Conservation (phyloP, 176 grass and related monocot species). For the Themeda triandra region DNA sequence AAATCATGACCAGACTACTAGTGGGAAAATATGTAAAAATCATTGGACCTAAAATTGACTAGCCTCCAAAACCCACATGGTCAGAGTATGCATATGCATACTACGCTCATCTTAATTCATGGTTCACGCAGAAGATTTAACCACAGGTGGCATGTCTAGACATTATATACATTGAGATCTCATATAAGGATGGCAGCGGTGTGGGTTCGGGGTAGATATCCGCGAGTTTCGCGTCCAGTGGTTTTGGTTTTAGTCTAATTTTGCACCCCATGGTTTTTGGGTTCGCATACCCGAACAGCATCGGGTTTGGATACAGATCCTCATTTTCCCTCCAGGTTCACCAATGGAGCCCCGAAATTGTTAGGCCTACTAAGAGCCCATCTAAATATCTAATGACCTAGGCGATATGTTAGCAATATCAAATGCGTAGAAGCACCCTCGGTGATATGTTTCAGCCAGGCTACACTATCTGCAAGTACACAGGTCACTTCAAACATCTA, state of each 20-base stretch:
- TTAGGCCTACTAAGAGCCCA: too few relatives aligned
- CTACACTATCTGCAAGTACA: background rate
- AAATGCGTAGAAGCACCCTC: background rate
- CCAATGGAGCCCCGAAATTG: too few relatives aligned
- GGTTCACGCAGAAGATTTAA: background rate
- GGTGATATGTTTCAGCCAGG: background rate
- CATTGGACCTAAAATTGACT: background rate
- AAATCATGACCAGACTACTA: background rate
- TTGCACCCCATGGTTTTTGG: too few relatives aligned
- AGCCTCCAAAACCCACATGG: background rate
- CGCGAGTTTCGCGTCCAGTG: too few relatives aligned
- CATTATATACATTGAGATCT: background rate
- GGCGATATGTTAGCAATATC: background rate
- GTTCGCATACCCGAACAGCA: too few relatives aligned
- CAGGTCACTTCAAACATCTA: background rate
- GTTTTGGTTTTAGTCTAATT: too few relatives aligned
- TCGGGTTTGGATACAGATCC: too few relatives aligned
- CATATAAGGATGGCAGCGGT: too few relatives aligned
- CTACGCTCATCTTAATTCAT: background rate
- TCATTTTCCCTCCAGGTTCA: too few relatives aligned
- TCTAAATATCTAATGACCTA: too few relatives aligned
- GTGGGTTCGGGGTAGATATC: too few relatives aligned
- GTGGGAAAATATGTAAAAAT: background rate
- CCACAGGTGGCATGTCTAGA: background rate
- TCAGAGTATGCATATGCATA: background rate